Conservation (phyloP, 169 alveolate genomes). For the Cryptosporidium tyzzeri region DNA sequence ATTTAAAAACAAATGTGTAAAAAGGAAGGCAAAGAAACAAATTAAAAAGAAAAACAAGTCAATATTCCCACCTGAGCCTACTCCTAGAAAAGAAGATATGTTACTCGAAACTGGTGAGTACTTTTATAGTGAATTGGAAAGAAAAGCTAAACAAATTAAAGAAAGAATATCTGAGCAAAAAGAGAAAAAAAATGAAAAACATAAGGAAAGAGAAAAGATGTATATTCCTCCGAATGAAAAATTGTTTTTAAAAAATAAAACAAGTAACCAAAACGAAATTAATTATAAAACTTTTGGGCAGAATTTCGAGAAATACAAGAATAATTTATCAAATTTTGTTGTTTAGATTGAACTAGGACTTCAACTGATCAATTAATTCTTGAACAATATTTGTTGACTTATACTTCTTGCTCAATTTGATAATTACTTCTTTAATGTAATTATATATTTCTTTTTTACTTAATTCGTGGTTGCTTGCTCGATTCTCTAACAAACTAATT, state of each 20-base stretch:
- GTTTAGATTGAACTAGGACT: constrained; percentile 6
- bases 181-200: constrained; percentile 48
- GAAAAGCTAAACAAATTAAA: constrained; percentile 72
- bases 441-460: constrained; percentile 35
- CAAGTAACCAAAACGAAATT: neutral
- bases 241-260: neutral
- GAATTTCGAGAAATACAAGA: neutral
- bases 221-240: constrained; percentile 26
- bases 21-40: constrained; percentile 84
- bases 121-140: constrained; percentile 88
- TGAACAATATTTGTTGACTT: constrained; percentile 20
- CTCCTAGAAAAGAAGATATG: constrained; percentile 98
- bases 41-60: constrained; percentile 89
- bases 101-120: constrained; percentile 97
- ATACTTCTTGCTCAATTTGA: constrained; percentile 15
- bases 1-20: constrained; percentile 95
- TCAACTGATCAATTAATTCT: constrained; percentile 40
- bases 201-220: constrained; percentile 21
- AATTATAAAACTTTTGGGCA: neutral
- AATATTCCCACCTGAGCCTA: constrained; percentile 95
- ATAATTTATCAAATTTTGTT: constrained; percentile 1
- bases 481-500: neutral
- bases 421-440: constrained; percentile 35
- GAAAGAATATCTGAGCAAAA: constrained; percentile 61
- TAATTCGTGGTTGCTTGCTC: neutral